Evolutionary conservation across 2,329 filamentous ascomycete species (phyloP).

Genomic region (Leptographium procerum): DNA sequence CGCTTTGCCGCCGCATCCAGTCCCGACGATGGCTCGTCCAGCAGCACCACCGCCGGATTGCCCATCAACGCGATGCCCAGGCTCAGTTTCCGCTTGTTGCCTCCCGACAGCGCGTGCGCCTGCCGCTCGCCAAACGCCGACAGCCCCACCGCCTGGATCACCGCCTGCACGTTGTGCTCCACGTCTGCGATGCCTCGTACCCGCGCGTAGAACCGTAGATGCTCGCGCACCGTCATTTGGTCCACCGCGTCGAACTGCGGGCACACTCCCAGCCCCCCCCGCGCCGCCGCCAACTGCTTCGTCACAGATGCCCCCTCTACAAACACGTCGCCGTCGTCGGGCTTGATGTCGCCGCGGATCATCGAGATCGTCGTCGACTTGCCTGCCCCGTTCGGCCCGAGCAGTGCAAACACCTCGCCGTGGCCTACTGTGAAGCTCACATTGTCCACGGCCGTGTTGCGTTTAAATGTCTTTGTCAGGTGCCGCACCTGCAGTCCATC

Average conservation of each 20-base stretch:
- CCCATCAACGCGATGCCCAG: slow-evolving; percentile 87
- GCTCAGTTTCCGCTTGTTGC: slow-evolving; percentile 87
- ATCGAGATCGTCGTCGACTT: slow-evolving; percentile 85
- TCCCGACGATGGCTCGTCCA: slow-evolving; percentile 81
- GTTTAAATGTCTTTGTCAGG: slow-evolving; percentile 68
- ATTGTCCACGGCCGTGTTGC: slow-evolving; percentile 73
- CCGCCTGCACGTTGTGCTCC: slow-evolving; percentile 63
- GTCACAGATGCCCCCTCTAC: slow-evolving; percentile 69
- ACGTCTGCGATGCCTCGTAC: slow-evolving; percentile 68
- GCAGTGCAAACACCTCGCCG: slow-evolving; percentile 76
- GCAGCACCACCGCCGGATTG: slow-evolving; percentile 73
- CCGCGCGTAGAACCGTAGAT: slow-evolving; percentile 77
- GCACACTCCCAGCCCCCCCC: slow-evolving; percentile 76
- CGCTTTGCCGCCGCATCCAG: slow-evolving; percentile 87
- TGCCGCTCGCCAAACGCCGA: slow-evolving; percentile 59
- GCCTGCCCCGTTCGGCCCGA: slow-evolving; percentile 85
- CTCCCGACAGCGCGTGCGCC: slow-evolving; percentile 71
- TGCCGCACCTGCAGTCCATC: slow-evolving; percentile 74
- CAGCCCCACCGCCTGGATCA: slow-evolving; percentile 73
- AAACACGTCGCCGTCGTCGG: slow-evolving; percentile 66
- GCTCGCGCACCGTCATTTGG: slow-evolving; percentile 78
- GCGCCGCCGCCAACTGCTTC: slow-evolving; percentile 58
- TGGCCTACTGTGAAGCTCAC: slow-evolving; percentile 71
- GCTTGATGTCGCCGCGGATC: slow-evolving; percentile 78
- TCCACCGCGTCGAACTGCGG: slow-evolving; percentile 85